phyloP scores from a whole-genome alignment of 495 filamentous ascomycete species.

The Hypomontagnella monticulosa region DNA sequence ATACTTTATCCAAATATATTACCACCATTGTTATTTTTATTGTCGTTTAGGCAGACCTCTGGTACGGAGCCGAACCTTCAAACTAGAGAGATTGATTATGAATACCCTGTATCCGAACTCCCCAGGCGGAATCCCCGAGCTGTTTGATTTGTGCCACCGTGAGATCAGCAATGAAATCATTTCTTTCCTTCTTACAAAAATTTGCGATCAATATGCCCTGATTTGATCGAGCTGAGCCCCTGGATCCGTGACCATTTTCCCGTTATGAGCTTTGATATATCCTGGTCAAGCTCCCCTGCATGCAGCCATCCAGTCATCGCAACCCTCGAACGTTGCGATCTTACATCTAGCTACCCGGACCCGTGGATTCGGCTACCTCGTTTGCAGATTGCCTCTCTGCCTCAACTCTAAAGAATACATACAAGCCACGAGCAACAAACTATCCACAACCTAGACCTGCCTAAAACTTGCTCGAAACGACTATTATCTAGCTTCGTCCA shows the following conservation, averaged over 20 bases:
- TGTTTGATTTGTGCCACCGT: constrained; percentile 46
- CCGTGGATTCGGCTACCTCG: constrained; percentile 38
- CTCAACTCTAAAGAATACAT: constrained; percentile 10
- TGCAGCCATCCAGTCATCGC: constrained; percentile 42
- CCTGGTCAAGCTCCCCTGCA: constrained; percentile 30
- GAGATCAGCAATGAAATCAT: constrained; percentile 45
- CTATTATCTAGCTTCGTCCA: constrained; percentile 4
- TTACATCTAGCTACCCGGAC: constrained; percentile 27
- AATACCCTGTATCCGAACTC: constrained; percentile 30
- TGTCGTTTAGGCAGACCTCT: constrained; percentile 31
- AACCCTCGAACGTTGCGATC: constrained; percentile 28
- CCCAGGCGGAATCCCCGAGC: constrained; percentile 25
- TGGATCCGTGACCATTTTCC: constrained; percentile 26
- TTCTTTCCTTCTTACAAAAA: constrained; percentile 29
- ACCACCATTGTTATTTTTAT: constrained; percentile 32
- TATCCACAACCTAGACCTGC: constrained; percentile 13
- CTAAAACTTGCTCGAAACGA: constrained; percentile 7
- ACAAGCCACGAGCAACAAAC: constrained; percentile 28
- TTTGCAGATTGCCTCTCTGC: constrained; percentile 34
- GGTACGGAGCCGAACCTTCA: constrained; percentile 12
- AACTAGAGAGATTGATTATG: constrained; percentile 36
- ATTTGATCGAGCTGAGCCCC: constrained; percentile 33
- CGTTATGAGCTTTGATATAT: constrained; percentile 40
- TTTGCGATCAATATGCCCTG: constrained; percentile 29
- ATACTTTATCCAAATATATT: constrained; percentile 24